Conservation (phyloP, 176 grass and related monocot species). For the Zoysia japonica region DNA sequence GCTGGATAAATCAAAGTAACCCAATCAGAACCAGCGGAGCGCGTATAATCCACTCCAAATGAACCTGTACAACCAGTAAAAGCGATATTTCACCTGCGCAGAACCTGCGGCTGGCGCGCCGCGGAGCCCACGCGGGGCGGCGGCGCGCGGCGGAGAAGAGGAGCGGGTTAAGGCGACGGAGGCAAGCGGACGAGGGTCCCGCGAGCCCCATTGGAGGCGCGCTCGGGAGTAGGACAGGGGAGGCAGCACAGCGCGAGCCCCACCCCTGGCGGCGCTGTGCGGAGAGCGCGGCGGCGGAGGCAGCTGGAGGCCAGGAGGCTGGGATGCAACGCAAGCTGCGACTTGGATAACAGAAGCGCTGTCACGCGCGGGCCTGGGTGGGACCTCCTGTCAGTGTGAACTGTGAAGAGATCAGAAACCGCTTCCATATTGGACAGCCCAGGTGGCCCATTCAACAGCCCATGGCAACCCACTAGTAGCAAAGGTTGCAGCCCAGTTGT, state of each 20-base stretch:
- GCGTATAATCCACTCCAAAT: background rate
- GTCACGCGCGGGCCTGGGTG: background rate
- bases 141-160: constrained; percentile 47
- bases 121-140: constrained; percentile 43
- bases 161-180: constrained; percentile 66
- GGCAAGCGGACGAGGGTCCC: constrained; percentile 50
- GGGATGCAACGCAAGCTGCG: background rate
- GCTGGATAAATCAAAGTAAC: constrained; percentile 39
- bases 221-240: background rate
- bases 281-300: background rate
- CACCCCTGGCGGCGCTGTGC: background rate
- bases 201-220: constrained; percentile 68
- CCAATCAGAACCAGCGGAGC: constrained; percentile 22
- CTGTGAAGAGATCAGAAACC: background rate
- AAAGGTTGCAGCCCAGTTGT: background rate
- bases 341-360: constrained; percentile 5
- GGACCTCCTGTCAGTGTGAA: background rate
- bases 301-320: background rate
- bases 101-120: constrained; percentile 55
- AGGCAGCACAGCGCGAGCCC: background rate
- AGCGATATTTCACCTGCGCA: constrained; percentile 51
- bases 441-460: background rate
- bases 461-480: background rate
- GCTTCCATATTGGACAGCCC: background rate
- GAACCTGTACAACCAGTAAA: background rate